These are phyloP conservation scores for Camelina laxa DNA, from an alignment of 345 rosid species.

Conservation along the genomic window DNA sequence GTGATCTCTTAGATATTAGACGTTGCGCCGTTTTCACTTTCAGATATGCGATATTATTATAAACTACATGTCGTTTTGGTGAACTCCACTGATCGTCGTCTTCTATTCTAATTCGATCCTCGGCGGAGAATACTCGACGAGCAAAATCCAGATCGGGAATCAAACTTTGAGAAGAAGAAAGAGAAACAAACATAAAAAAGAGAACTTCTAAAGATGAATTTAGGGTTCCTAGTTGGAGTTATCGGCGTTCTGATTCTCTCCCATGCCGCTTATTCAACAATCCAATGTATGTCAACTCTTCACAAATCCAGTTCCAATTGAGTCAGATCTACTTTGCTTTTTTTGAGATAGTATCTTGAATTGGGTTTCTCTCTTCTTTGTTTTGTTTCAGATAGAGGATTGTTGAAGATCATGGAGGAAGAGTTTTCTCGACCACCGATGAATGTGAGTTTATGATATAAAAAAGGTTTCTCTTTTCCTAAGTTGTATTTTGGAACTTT, in stretches of 20 bases:
- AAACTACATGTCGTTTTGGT: conserved; percentile 32
- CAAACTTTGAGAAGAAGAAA: background rate
- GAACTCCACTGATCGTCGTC: conserved; percentile 10
- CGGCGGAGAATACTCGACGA: conserved; percentile 35
- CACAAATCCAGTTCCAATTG: conserved; percentile 1
- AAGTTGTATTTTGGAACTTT: background rate
- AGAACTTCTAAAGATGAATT: conserved; percentile 46
- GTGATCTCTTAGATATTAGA: background rate
- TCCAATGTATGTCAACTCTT: conserved; percentile 60
- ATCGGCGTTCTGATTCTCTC: conserved; percentile 70
- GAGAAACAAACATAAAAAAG: background rate
- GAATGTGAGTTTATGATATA: conserved; percentile 52
- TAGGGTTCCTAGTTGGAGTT: conserved; percentile 68
- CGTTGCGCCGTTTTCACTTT: conserved; percentile 10
- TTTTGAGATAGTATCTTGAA: conserved; percentile 9
- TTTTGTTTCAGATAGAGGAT: conserved; percentile 67
- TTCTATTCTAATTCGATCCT: conserved; percentile 4
- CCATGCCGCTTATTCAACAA: conserved; percentile 91
- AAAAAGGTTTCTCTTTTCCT: conserved; percentile 1
- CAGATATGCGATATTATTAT: background rate
- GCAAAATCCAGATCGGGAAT: conserved; percentile 35
- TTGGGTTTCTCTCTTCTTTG: conserved; percentile 20
- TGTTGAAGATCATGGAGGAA: conserved; percentile 92
- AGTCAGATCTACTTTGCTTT: conserved; percentile 16
- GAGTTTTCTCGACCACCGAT: conserved; percentile 83